Base-by-base conservation (phyloP, 2,329 filamentous ascomycete genomes). In the Diaporthe aspalathi region DNA sequence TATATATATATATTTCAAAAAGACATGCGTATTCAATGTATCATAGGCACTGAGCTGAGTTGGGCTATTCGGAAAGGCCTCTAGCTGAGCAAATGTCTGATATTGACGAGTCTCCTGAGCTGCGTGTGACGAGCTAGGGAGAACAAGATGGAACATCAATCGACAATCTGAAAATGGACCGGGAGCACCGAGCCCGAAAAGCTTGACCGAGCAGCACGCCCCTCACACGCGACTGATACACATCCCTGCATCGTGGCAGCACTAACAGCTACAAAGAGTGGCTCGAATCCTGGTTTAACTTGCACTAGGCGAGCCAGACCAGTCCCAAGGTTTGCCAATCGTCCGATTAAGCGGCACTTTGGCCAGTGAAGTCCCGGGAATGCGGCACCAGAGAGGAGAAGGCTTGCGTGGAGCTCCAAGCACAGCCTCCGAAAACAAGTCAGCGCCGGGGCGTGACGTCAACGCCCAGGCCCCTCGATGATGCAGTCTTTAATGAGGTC, bases 401-500 rank as follows among this genome's bases (percentile, higher is more conserved):
- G 20, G 40, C 57, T 47, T 62, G 57, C 57, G 57, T 62, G 40
- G 40, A 45, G 35, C 38, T 35, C 17, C 50, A 32, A n/a, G 43
- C 66, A 54, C 52, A 68, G 38, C 66, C 52, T 57, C 52, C 11
- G 8, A 24, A 68, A 68, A 45, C 50, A 56, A 24, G 52, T 47
- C 43, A 17, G 12, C 12, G 24, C 66, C 27, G n/a, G 38, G n/a
- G 16, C 50, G 27, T 68, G 52, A 68, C 66, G 66, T 68, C 66
- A 68, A 40, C 62, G 62, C 47, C 66, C 17, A 49, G 27, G 32
- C 27, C n/a, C 5, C 27, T 27, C 40, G 27, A 57, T 57, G 66
- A 68, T 57, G 66, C 40, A 68, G 66, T n/a, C 52, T 24, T 40
- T 57, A 40, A 57, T 49, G 52, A 32, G 52, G 50, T 45, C 43